A percentile compares a stretch with the other conserved stretches of the same genome.
Evolutionary conservation across 1,284 basidiomycete genomes (phyloP).

Genomic region (Melampsora abietis-canadensis): DNA sequence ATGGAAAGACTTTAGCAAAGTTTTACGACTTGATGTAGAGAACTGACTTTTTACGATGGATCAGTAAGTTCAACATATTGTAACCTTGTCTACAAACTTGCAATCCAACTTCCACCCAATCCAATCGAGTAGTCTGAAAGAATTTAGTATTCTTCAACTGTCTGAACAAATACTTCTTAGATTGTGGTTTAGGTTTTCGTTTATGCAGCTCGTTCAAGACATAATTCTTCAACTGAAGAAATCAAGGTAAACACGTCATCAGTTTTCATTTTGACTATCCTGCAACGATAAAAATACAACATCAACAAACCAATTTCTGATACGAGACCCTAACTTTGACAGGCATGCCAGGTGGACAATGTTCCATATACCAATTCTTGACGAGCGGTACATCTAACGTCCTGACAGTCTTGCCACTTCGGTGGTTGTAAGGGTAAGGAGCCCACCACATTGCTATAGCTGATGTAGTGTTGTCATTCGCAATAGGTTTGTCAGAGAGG

Average conservation of each 20-base stretch:
- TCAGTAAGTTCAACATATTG: constrained; percentile 98
- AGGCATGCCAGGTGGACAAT: constrained; percentile 90
- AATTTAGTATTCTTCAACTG: constrained; percentile 98
- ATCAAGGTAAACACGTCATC: neutral
- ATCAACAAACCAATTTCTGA: constrained; percentile 70
- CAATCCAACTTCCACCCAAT: constrained; percentile 98
- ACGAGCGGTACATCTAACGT: constrained; percentile 93
- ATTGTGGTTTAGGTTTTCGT: constrained; percentile 88
- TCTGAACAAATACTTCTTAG: constrained; percentile 93
- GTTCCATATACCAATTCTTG: constrained; percentile 92
- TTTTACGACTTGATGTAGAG: neutral
- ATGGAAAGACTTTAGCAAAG: neutral
- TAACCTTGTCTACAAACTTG: constrained; percentile 98
- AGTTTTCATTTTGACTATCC: neutral
- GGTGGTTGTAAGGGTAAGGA: constrained; percentile 87
- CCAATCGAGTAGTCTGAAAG: constrained; percentile 94
- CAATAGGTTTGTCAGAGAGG: constrained; percentile 72
- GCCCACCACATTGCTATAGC: constrained; percentile 99
- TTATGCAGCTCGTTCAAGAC: constrained; percentile 91
- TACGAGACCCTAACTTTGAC: constrained; percentile 99
- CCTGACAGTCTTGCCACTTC: constrained; percentile 86
- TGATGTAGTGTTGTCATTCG: constrained; percentile 83
- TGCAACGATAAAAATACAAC: neutral
- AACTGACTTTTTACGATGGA: constrained; percentile 76
- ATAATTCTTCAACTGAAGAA: constrained; percentile 71